phyloP scores from a whole-genome alignment of 208 protist genomes.

The Leishmania gerbilli region DNA sequence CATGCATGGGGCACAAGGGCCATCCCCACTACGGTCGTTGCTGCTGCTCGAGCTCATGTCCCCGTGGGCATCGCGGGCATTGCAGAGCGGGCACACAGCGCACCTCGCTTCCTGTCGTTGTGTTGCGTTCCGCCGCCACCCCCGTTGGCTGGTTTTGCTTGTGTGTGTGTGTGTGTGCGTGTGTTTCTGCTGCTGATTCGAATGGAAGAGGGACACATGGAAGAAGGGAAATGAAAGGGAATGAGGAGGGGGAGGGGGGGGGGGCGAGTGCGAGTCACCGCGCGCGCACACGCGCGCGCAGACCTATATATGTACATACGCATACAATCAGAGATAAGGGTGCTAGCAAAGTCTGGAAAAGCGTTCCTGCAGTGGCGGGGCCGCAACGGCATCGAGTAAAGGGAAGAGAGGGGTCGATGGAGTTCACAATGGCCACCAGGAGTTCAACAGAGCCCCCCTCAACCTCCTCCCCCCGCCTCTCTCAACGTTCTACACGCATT shows the following conservation, averaged over 20 bases:
- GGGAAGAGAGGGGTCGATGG: too few relatives aligned
- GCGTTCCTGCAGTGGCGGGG: too few relatives aligned
- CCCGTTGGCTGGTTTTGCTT: not conserved
- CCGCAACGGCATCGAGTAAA: too few relatives aligned
- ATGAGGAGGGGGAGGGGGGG: not conserved
- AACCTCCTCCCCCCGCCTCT: too few relatives aligned
- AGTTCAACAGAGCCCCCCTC: too few relatives aligned
- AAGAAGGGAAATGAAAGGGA: not conserved
- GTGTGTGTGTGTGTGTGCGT: not conserved
- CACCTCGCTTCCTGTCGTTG: not conserved
- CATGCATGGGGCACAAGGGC: not conserved
- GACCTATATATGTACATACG: not conserved
- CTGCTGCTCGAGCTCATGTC: not conserved
- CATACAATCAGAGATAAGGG: not conserved
- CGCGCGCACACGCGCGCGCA: not conserved
- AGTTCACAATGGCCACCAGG: too few relatives aligned
- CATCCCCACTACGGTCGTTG: not conserved
- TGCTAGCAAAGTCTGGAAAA: too few relatives aligned
- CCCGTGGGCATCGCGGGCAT: not conserved
- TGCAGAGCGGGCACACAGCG: not conserved
- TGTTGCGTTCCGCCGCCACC: not conserved
- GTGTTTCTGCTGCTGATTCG: not conserved
- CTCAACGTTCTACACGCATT: too few relatives aligned
- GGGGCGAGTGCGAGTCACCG: not conserved
- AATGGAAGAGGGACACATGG: not conserved